Evolutionary conservation across 2,329 filamentous ascomycete species (phyloP), one percentile per base, ranked within the genome.

Genomic region (Alternaria sp.): DNA sequence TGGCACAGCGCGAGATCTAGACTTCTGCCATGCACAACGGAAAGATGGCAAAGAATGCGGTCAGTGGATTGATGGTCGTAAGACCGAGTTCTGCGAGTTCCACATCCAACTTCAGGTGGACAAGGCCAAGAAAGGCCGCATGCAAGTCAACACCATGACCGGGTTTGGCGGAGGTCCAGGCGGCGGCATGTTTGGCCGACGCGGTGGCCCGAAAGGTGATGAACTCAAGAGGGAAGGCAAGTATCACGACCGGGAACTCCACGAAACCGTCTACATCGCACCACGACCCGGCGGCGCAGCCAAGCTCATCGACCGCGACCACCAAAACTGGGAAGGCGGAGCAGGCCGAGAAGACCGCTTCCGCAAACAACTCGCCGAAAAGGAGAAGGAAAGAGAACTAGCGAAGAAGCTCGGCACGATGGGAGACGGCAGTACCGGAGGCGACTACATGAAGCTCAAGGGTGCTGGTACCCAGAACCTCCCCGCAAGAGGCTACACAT

Each of bases 1-100:
- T 56, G 96, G 96, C 43, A 88, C 85, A 21, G 89, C 94, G 11
- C 87, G 93, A 51, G 95, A 99, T 79, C 83, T 99, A 3, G 93
- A 92, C 1, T 97, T 91, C 77, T 99, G 96, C 81, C 93, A 94
- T 76, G 89, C 90, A 7, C 83, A 93, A 67, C 93, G 92, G 77
- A 95, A 92, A 74, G 93, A 97, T 75, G 95, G 96, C 43, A 87
- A 91, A 60, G 82, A 86, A 50, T 99, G 96, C 79, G 89, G 87
- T 32, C 83, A 87, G 26, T 99, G 96, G 96, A 86, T 99, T 63
- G 95, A 99, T 79, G 89, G 88, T 68, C 89, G 93, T 57, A 92
- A 93, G 72, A 97, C 94, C 0, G 90, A 97, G 71, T 93, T 91
- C 77, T 99, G 96, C 81, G 93, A 97, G 68, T 99, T 91, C 71